phyloP scores from a whole-genome alignment of 1,139 yeast genomes.

The Maudiozyma humilis region DNA sequence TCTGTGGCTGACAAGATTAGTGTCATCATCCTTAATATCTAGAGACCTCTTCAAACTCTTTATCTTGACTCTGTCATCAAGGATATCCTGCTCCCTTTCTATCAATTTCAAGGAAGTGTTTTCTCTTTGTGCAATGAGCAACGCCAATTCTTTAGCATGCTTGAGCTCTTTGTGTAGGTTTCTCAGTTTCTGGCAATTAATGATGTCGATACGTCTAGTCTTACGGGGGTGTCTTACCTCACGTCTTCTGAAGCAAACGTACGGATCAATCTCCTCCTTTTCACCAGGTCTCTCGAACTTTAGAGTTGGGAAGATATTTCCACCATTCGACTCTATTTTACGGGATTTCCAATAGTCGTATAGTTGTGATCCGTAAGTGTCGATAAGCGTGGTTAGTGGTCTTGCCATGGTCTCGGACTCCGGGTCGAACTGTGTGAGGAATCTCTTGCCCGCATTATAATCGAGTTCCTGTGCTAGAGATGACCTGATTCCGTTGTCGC shows the following conservation, averaged over 20 bases:
- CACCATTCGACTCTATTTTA: constrained; percentile 64
- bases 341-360: constrained; percentile 80
- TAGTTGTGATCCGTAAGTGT: constrained; percentile 55
- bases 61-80: constrained; percentile 51
- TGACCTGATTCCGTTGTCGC: constrained; percentile 21
- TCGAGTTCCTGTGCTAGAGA: constrained; percentile 23
- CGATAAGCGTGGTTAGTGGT: constrained; percentile 46
- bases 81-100: constrained; percentile 18
- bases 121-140: constrained; percentile 62
- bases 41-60: constrained; percentile 67
- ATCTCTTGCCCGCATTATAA: constrained; percentile 13
- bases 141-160: constrained; percentile 63
- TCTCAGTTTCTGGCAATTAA: constrained; percentile 79
- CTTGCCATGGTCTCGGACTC: constrained; percentile 34
- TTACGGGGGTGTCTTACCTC: constrained; percentile 93
- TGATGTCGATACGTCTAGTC: constrained; percentile 88
- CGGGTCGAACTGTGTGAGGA: constrained; percentile 39
- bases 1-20: constrained; percentile 71
- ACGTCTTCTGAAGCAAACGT: constrained; percentile 90
- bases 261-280: constrained; percentile 90
- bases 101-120: constrained; percentile 33
- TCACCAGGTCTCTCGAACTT: constrained; percentile 84
- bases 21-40: constrained; percentile 78
- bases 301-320: constrained; percentile 61
- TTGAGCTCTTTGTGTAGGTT: constrained; percentile 68